These are phyloP conservation scores for Hypoxylon sp. DNA, from an alignment of 2,329 filamentous ascomycete species.

Conservation along the genomic window DNA sequence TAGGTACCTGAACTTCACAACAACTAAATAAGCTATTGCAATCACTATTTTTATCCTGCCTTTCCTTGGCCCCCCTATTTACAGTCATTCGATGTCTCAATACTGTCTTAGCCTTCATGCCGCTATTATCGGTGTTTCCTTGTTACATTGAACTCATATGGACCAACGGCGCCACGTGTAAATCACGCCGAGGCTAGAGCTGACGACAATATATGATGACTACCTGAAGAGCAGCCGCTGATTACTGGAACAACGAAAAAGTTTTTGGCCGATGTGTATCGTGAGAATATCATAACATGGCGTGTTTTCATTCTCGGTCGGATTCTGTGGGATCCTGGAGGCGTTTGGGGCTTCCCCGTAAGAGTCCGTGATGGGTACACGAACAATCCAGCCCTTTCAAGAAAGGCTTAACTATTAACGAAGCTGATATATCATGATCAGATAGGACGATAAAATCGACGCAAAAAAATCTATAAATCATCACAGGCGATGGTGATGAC, in stretches of 20 bases:
- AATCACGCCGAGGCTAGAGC: slow-evolving; percentile 28
- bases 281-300: slow-evolving; percentile 35
- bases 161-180: slow-evolving; percentile 46
- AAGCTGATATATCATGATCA: neutral
- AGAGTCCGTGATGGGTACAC: slow-evolving; percentile 30
- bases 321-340: slow-evolving; percentile 11
- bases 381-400: slow-evolving; percentile 6
- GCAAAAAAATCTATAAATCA: slow-evolving; percentile 23
- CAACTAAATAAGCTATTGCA: neutral
- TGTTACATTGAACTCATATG: slow-evolving; percentile 25
- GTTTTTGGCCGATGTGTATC: slow-evolving; percentile 31
- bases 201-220: slow-evolving; percentile 29
- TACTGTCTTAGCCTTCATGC: slow-evolving; percentile 43
- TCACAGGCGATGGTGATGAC: neutral
- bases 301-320: slow-evolving; percentile 10
- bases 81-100: slow-evolving; percentile 47
- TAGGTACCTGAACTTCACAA: neutral
- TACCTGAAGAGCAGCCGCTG: slow-evolving; percentile 39
- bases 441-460: neutral
- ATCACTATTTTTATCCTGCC: slow-evolving; percentile 1
- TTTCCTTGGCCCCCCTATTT: slow-evolving; percentile 5
- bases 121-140: slow-evolving; percentile 16
- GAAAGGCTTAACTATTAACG: neutral
- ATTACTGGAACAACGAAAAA: slow-evolving; percentile 22
- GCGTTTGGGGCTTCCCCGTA: slow-evolving; percentile 19